Base-by-base conservation (phyloP, 2,329 filamentous ascomycete genomes). In the Arachnopeziza araneosa region DNA sequence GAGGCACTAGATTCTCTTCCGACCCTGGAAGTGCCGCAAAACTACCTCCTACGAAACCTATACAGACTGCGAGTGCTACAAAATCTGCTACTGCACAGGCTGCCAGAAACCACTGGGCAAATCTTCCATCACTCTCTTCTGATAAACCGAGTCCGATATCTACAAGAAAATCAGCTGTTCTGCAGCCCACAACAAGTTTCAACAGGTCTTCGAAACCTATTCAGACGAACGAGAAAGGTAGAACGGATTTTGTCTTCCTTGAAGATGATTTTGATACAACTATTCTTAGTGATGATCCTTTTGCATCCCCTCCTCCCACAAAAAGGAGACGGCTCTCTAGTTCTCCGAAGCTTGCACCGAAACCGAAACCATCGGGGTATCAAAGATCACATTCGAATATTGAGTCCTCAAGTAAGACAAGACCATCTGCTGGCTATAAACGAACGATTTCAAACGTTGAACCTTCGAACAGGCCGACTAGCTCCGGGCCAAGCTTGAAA, bases 371-470 rank as follows among this genome's bases (percentile, higher is more conserved):
- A 48, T 24, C 26, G 6, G n/a, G 26, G 48, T 23, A 55, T n/a
- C 53, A 21, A 8, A 55, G 53, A 36, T 48, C 53, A n/a, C 19
- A 44, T 2, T 44, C 32, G 23, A 30, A 53, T 55, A 44, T 22
- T n/a, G 50, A n/a, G n/a, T 22, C 24, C 50, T 44, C 36, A 44
- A 24, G 19, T 10, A 54, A 63, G 56, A 26, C 60, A 17, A 24
- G 23, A 30, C 12, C 23, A 22, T 48, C 54, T 8, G 30, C 55
- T 12, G 62, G 62, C 22, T 66, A 56, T 32, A 67, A 62, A 24
- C 60, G 67, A 26, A 60, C 66, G 9, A 57, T 71, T 23, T 71
- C 74, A 3, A 74, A 77, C 61, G 70, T 73, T 14, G 68, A 76
- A 53, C 71, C 75, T 22, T 70, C 17, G 8, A 8, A 17, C 8